Percentiles rank a stretch among this genome's conserved stretches.
These are phyloP conservation scores for Geotrichum siamense DNA, from an alignment of 1,139 yeast genomes.

Conservation along the genomic window DNA sequence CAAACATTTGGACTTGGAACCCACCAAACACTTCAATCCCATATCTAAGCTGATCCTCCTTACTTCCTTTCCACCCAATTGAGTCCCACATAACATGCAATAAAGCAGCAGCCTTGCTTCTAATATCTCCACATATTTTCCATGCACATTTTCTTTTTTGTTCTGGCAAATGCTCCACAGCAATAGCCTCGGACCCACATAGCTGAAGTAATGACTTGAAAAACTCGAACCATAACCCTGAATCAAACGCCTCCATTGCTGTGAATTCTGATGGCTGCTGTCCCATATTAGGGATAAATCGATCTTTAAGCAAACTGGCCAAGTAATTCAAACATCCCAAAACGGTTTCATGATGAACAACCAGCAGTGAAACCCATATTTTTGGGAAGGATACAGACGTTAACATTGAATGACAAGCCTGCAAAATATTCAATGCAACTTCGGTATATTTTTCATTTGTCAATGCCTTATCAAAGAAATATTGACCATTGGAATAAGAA, in stretches of 20 bases:
- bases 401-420: conserved; percentile 38
- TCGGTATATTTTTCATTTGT: conserved; percentile 41
- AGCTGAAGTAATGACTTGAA: conserved; percentile 53
- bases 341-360: conserved; percentile 45
- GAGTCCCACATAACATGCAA: conserved; percentile 64
- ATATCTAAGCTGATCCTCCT: conserved; percentile 53
- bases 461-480: conserved; percentile 45
- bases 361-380: conserved; percentile 32
- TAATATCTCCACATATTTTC: conserved; percentile 55
- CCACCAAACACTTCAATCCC: conserved; percentile 61
- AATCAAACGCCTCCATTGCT: conserved; percentile 51
- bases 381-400: conserved; percentile 38
- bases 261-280: too few species aligned
- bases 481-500: conserved; percentile 42
- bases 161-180: conserved; percentile 40
- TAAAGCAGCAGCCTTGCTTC: conserved; percentile 52
- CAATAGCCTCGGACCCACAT: conserved; percentile 37
- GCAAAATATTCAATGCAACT: conserved; percentile 32
- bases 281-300: conserved; percentile 50
- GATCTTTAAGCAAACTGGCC: conserved; percentile 25
- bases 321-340: conserved; percentile 56
- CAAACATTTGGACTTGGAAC: conserved; percentile 60
- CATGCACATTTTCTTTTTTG: conserved; percentile 68
- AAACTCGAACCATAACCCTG: conserved; percentile 46
- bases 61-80: conserved; percentile 60